Percentiles rank a stretch among this genome's conserved stretches.
Conservation (phyloP, 805 yeast species). For the Lachancea fermentati region DNA sequence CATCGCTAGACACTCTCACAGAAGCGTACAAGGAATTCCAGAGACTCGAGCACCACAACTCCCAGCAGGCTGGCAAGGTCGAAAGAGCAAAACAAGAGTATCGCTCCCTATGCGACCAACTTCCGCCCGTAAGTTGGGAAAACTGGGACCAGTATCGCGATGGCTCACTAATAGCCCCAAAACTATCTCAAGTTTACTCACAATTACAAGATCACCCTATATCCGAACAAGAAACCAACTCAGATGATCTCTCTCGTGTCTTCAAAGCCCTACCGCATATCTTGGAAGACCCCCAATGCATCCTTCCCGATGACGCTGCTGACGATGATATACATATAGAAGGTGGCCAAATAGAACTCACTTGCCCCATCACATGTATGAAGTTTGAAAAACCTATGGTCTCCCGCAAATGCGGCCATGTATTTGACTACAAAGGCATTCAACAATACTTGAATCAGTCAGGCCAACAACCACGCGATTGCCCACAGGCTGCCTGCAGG, state of each 20-base stretch:
- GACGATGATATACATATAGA: conserved; percentile 55
- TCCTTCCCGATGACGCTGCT: conserved; percentile 42
- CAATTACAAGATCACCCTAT: not conserved
- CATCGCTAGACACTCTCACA: not conserved
- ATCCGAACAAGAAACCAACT: not conserved
- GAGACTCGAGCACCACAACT: not conserved
- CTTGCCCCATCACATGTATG: conserved; percentile 59
- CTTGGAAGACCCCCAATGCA: conserved; percentile 53
- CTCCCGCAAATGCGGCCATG: conserved; percentile 55
- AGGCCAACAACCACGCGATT: conserved; percentile 26
- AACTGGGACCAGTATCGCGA: conserved; percentile 20
- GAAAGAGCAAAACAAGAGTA: conserved; percentile 13
- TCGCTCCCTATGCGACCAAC: conserved; percentile 11
- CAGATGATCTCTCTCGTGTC: conserved; percentile 9
- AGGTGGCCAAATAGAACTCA: conserved; percentile 65
- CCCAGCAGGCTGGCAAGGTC: conserved; percentile 3
- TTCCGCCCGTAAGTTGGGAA: conserved; percentile 14
- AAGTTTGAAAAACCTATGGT: conserved; percentile 49
- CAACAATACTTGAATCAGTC: conserved; percentile 27
- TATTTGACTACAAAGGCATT: conserved; percentile 49
- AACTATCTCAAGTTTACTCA: conserved; percentile 10
- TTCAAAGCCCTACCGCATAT: conserved; percentile 44
- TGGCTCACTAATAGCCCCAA: conserved; percentile 14
- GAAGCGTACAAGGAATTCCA: conserved; percentile 2
- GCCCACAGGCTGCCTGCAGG: conserved; percentile 60